phyloP scores from a whole-genome alignment of 2,329 filamentous ascomycete species.

The Aspergillus caelatus region DNA sequence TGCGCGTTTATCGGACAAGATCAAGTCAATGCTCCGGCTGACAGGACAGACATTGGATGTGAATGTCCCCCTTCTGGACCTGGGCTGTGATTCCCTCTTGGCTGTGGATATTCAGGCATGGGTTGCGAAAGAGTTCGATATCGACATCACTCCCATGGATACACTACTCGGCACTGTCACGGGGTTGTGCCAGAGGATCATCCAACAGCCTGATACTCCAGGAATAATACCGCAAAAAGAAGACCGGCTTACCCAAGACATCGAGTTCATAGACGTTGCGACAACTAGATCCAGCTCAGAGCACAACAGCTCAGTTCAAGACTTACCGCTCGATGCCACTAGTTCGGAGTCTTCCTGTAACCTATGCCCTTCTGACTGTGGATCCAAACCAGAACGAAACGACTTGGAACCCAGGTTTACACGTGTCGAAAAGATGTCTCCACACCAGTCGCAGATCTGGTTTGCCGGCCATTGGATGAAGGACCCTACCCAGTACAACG shows the following conservation, averaged over 20 bases:
- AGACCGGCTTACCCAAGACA: background rate
- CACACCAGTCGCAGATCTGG: slow-evolving; percentile 8
- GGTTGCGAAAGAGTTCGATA: background rate
- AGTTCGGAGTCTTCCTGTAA: background rate
- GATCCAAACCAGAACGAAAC: background rate
- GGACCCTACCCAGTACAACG: slow-evolving; percentile 6
- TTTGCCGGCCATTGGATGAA: slow-evolving; percentile 9
- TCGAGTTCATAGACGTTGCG: background rate
- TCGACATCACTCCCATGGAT: background rate
- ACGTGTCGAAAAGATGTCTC: slow-evolving; percentile 4
- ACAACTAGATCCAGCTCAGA: background rate
- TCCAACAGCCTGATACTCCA: background rate
- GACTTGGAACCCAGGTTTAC: background rate
- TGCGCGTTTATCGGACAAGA: background rate
- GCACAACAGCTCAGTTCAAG: background rate
- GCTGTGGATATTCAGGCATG: background rate
- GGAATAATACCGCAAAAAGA: background rate
- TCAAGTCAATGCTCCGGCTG: background rate
- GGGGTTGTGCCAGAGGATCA: background rate
- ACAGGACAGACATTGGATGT: background rate
- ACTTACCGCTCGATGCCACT: background rate
- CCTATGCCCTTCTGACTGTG: background rate
- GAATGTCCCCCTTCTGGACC: background rate
- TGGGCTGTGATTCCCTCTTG: slow-evolving; percentile 1
- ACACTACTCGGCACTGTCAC: background rate